These are phyloP conservation scores for Gloeostereum incarnatum DNA, from an alignment of 768 basidiomycete species.

Conservation along the genomic window DNA sequence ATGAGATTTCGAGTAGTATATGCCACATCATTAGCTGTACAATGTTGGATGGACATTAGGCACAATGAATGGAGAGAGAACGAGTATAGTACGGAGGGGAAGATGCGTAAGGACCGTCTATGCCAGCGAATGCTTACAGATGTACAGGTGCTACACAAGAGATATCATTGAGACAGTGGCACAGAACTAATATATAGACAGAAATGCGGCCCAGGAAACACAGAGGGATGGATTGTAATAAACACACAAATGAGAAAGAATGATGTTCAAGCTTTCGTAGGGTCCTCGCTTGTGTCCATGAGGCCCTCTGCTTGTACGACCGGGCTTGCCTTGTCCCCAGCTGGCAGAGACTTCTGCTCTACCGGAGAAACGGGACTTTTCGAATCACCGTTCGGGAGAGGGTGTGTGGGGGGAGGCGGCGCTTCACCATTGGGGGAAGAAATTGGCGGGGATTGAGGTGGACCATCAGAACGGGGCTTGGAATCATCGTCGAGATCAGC, in stretches of 20 bases:
- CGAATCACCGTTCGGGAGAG: slow-evolving; percentile 36
- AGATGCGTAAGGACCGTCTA: too few species aligned
- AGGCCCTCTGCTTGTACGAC: slow-evolving; percentile 56
- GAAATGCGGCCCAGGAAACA: slow-evolving; percentile 8
- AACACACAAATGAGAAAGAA: slow-evolving; percentile 10
- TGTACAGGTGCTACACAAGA: slow-evolving; percentile 19
- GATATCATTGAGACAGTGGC: slow-evolving; percentile 17
- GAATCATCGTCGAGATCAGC: slow-evolving; percentile 10
- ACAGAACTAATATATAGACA: slow-evolving; percentile 17
- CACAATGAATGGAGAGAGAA: too few species aligned
- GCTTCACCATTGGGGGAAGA: slow-evolving; percentile 30
- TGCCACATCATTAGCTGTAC: too few species aligned
- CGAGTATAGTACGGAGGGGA: too few species aligned
- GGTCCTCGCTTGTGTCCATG: slow-evolving; percentile 56
- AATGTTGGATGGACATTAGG: too few species aligned
- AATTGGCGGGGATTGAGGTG: slow-evolving; percentile 11
- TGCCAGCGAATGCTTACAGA: slow-evolving; percentile 13
- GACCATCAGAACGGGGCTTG: slow-evolving; percentile 12
- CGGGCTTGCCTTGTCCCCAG: slow-evolving; percentile 44
- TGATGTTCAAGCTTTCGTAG: slow-evolving; percentile 22
- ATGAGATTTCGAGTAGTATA: too few species aligned
- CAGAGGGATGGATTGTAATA: slow-evolving; percentile 10
- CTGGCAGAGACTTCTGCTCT: slow-evolving; percentile 39
- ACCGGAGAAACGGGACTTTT: slow-evolving; percentile 22
- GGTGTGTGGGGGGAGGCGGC: slow-evolving; percentile 32